These are phyloP conservation scores for Entrophospora sp. DNA, from an alignment of 192 early-diverging fungal species.

Conservation along the genomic window DNA sequence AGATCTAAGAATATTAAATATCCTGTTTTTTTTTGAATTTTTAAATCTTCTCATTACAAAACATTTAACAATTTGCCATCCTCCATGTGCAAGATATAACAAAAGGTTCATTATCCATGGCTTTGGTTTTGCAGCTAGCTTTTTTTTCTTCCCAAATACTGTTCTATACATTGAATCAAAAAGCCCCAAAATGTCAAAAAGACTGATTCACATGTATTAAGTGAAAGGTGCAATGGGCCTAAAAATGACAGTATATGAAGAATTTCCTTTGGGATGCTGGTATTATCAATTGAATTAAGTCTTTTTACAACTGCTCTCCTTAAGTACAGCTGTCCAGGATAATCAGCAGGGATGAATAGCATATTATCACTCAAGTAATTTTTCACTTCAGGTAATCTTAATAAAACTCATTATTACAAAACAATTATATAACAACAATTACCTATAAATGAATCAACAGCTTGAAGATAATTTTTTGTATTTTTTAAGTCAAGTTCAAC, in stretches of 20 bases:
- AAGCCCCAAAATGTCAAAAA: not conserved
- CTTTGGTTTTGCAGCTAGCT: not conserved
- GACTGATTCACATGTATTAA: constrained; percentile 3
- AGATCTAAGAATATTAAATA: not conserved
- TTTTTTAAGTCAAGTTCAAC: not conserved
- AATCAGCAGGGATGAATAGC: not conserved
- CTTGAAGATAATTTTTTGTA: not conserved
- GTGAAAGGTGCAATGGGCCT: not conserved
- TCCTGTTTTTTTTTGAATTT: not conserved
- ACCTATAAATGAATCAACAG: not conserved
- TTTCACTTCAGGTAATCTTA: not conserved
- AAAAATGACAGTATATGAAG: not conserved
- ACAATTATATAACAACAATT: not conserved
- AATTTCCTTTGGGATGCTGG: not conserved
- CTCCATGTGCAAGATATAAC: not conserved
- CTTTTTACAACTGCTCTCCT: not conserved
- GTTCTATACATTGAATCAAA: not conserved
- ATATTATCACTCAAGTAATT: not conserved
- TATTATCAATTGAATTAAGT: not conserved
- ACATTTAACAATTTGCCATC: not conserved
- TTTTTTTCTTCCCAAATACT: not conserved
- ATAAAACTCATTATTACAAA: not conserved
- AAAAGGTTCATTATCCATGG: not conserved
- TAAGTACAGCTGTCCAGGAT: not conserved
- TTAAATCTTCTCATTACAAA: not conserved